A percentile compares a stretch with the other conserved stretches of the same genome.
phyloP scores from a whole-genome alignment of 306 rosid species.

The Parietaria judaica region DNA sequence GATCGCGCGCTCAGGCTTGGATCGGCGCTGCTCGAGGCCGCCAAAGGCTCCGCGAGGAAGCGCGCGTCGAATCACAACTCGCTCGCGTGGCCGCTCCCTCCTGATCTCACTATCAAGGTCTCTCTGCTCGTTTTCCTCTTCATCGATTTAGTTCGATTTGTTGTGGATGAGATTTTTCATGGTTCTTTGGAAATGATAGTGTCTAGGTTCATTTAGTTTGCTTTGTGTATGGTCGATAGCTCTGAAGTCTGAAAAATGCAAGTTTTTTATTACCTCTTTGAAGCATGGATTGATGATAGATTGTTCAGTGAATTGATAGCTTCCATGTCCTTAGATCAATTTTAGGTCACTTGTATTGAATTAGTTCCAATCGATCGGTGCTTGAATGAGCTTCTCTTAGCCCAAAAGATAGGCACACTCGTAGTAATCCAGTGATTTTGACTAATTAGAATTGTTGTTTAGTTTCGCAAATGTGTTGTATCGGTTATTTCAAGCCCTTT shows the following conservation, averaged over 20 bases:
- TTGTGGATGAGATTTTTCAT: neutral
- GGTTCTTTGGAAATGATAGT: too few species aligned
- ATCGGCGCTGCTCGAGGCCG: slow-evolving; percentile 68
- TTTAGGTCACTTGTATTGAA: too few species aligned
- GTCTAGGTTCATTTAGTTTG: neutral
- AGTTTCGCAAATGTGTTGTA: neutral
- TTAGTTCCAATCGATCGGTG: too few species aligned
- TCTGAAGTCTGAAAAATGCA: neutral
- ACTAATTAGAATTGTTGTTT: too few species aligned
- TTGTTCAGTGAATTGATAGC: too few species aligned
- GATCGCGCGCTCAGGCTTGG: slow-evolving; percentile 76
- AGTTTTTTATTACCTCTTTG: neutral
- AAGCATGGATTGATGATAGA: neutral
- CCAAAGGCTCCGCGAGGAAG: slow-evolving; percentile 62
- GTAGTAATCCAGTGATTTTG: neutral
- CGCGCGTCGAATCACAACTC: slow-evolving; percentile 84
- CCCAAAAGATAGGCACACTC: neutral
- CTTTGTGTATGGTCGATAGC: neutral
- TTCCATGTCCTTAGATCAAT: too few species aligned
- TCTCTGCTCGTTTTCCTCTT: neutral
- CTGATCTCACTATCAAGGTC: slow-evolving; percentile 91
- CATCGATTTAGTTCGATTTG: neutral
- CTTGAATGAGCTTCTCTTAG: neutral
- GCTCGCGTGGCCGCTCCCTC: slow-evolving; percentile 72
- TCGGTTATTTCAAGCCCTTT: too few species aligned